These are phyloP conservation scores for Leccinum subtestaceum DNA, from an alignment of 768 basidiomycete genomes.

Conservation along the genomic window DNA sequence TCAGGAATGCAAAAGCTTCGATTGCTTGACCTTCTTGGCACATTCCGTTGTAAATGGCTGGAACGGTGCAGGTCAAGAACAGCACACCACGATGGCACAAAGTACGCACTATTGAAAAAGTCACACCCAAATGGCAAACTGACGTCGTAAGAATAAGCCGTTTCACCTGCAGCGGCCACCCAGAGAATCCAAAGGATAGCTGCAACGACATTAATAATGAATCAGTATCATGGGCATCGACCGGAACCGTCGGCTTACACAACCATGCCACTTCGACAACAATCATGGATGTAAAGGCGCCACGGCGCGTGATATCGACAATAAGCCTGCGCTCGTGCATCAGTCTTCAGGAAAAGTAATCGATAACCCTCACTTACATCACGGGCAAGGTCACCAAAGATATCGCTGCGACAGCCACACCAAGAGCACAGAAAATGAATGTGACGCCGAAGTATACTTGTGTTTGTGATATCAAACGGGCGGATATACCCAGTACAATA, in stretches of 20 bases:
- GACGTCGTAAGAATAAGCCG: slow-evolving; percentile 10
- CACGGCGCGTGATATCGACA: slow-evolving; percentile 34
- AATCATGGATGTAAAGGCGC: slow-evolving; percentile 40
- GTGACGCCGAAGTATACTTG: slow-evolving; percentile 7
- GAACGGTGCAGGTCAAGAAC: background rate
- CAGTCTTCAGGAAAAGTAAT: background rate
- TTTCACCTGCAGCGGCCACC: slow-evolving; percentile 36
- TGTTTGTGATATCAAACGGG: slow-evolving; percentile 25
- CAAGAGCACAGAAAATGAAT: slow-evolving; percentile 26
- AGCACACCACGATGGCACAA: background rate
- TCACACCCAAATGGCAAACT: slow-evolving; percentile 13
- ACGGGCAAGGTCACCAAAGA: slow-evolving; percentile 29
- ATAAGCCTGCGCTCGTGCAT: slow-evolving; percentile 28
- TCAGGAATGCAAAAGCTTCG: slow-evolving; percentile 36
- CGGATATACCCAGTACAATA: slow-evolving; percentile 32
- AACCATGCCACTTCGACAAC: slow-evolving; percentile 37
- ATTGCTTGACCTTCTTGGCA: slow-evolving; percentile 34
- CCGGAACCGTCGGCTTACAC: slow-evolving; percentile 24
- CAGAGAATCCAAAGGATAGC: slow-evolving; percentile 38
- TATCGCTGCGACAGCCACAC: slow-evolving; percentile 27
- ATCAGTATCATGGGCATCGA: background rate
- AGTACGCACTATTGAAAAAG: slow-evolving; percentile 6
- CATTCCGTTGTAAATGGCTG: slow-evolving; percentile 11
- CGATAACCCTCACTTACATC: slow-evolving; percentile 19
- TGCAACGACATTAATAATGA: slow-evolving; percentile 7